Percentiles rank a stretch among this genome's conserved stretches.
phyloP scores from a whole-genome alignment of 2,329 filamentous ascomycete species.

The Apiospora phragmitis region DNA sequence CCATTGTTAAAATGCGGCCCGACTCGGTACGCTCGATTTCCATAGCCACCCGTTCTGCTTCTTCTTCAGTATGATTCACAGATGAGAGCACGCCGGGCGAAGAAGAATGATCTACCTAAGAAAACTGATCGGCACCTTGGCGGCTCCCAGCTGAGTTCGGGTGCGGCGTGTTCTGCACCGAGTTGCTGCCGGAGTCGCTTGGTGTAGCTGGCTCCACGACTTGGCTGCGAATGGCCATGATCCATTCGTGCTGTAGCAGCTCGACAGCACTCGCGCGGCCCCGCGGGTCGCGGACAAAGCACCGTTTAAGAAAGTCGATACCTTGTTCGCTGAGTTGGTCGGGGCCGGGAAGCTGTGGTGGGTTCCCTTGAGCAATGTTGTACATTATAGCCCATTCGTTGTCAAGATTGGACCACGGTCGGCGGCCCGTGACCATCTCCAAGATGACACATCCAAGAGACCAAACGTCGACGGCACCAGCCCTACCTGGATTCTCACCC shows the following conservation, averaged over 20 bases:
- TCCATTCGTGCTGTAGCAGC: slow-evolving; percentile 92
- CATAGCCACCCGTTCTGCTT: slow-evolving; percentile 8
- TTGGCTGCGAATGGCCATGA: slow-evolving; percentile 64
- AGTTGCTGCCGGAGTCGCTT: slow-evolving; percentile 53
- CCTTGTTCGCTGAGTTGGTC: slow-evolving; percentile 85
- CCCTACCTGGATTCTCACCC: slow-evolving; percentile 76
- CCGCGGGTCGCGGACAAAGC: slow-evolving; percentile 82
- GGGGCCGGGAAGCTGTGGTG: slow-evolving; percentile 75
- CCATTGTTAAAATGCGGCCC: not conserved
- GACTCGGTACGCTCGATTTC: slow-evolving; percentile 15
- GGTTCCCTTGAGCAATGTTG: slow-evolving; percentile 97
- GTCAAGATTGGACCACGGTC: slow-evolving; percentile 93
- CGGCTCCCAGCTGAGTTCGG: slow-evolving; percentile 29
- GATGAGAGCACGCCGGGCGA: not conserved
- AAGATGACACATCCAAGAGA: slow-evolving; percentile 94
- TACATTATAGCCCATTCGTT: slow-evolving; percentile 99
- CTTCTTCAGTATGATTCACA: slow-evolving; percentile 4
- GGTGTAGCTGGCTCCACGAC: slow-evolving; percentile 66
- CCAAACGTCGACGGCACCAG: slow-evolving; percentile 92
- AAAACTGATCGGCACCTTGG: slow-evolving; percentile 34
- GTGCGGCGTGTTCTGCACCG: slow-evolving; percentile 38
- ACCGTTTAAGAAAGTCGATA: slow-evolving; percentile 84
- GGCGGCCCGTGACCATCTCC: slow-evolving; percentile 93
- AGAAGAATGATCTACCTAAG: slow-evolving; percentile 25
- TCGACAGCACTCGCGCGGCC: slow-evolving; percentile 82